These are phyloP conservation scores for Colletotrichum somersetense DNA, from an alignment of 2,329 filamentous ascomycete genomes.

Conservation along the genomic window DNA sequence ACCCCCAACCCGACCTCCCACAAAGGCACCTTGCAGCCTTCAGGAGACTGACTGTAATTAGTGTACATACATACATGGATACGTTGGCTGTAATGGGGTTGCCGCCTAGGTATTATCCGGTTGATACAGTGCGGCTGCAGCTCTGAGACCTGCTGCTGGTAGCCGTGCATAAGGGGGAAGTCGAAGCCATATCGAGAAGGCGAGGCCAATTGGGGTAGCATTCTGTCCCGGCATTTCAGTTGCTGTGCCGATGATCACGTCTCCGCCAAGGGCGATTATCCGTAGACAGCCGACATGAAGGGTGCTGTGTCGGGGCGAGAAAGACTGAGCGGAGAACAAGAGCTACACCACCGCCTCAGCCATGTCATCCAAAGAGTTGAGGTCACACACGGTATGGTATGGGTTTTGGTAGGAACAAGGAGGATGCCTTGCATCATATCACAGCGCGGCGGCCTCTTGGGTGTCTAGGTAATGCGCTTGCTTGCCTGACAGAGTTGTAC, in stretches of 20 bases:
- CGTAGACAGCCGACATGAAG: neutral
- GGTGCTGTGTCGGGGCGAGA: neutral
- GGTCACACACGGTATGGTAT: conserved; percentile 15
- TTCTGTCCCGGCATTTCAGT: conserved; percentile 7
- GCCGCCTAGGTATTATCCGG: neutral
- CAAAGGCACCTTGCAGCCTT: conserved; percentile 25
- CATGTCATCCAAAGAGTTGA: neutral
- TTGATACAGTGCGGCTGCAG: conserved; percentile 31
- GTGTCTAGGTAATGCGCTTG: neutral
- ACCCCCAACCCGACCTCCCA: conserved; percentile 2
- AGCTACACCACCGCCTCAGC: neutral
- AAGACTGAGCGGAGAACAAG: neutral
- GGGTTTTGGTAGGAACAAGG: neutral
- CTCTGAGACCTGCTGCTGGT: conserved; percentile 31
- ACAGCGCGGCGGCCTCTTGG: conserved; percentile 4
- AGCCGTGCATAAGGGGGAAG: conserved; percentile 30
- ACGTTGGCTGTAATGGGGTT: neutral
- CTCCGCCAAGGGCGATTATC: conserved; percentile 7
- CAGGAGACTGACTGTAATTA: neutral
- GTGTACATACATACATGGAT: neutral
- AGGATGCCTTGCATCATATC: conserved; percentile 2
- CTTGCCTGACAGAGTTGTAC: neutral
- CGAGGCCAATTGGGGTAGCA: conserved; percentile 19
- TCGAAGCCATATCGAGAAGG: neutral
- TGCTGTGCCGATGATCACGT: neutral